Percentiles rank a stretch among this genome's conserved stretches.
Evolutionary conservation across 305 asterid species (phyloP).

Genomic region (Vinca major): DNA sequence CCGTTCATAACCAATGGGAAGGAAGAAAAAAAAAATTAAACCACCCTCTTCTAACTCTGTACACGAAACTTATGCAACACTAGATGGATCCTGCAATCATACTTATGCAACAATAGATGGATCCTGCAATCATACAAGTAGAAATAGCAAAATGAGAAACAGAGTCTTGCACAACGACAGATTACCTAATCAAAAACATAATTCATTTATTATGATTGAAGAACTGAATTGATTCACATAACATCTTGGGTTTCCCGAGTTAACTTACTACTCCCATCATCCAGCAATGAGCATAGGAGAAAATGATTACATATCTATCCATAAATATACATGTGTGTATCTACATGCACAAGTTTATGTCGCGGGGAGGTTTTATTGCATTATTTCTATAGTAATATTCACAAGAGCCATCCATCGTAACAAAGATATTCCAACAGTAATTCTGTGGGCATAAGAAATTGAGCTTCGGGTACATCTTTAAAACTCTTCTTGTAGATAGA

Average conservation of each 20-base stretch:
- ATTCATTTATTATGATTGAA: neutral
- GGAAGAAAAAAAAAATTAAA: slow-evolving; percentile 4
- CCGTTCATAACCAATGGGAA: slow-evolving; percentile 4
- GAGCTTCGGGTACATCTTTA: neutral
- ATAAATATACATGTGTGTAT: no score
- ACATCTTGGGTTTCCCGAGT: neutral
- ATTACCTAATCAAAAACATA: no score
- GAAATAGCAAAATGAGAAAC: neutral
- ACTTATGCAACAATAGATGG: slow-evolving; percentile 17
- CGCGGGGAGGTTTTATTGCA: no score
- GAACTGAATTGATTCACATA: neutral
- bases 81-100: no score
- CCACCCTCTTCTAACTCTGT: slow-evolving; percentile 13
- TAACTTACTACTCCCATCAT: neutral
- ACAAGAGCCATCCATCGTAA: neutral
- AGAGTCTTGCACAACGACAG: neutral
- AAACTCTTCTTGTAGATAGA: neutral
- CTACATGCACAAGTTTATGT: no score
- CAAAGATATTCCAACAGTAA: neutral
- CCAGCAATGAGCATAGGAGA: neutral
- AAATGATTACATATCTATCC: no score
- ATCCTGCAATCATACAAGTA: slow-evolving; percentile 23
- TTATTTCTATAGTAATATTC: neutral
- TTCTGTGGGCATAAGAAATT: neutral
- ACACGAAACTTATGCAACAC: slow-evolving; percentile 17